phyloP scores from a whole-genome alignment of 306 rosid genomes.

The Hippophae gyantsensis region DNA sequence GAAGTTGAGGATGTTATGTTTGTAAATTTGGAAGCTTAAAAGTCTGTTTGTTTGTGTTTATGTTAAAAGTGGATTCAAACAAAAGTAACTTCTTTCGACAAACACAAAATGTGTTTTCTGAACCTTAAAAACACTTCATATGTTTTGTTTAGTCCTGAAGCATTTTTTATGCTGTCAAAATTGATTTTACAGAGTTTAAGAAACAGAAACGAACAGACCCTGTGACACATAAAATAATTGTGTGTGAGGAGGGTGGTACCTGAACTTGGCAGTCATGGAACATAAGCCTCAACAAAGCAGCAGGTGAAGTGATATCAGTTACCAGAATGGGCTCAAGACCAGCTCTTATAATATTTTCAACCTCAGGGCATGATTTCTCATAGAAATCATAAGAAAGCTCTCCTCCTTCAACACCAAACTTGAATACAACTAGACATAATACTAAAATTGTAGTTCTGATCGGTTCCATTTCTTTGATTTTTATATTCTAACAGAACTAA shows the following conservation, averaged over 20 bases:
- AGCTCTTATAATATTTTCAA: constrained; percentile 17
- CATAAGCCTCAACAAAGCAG: constrained; percentile 34
- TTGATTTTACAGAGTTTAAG: too few relatives aligned
- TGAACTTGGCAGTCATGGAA: constrained; percentile 37
- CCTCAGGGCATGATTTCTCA: constrained; percentile 24
- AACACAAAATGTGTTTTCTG: too few relatives aligned
- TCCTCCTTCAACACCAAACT: constrained; percentile 9
- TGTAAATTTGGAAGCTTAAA: too few relatives aligned
- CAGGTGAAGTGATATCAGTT: constrained; percentile 23
- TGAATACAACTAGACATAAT: constrained; percentile 4
- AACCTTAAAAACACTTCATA: too few relatives aligned
- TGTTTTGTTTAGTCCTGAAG: too few relatives aligned
- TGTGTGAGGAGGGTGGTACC: constrained; percentile 1
- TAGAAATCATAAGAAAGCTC: constrained; percentile 24
- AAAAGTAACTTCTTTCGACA: too few relatives aligned
- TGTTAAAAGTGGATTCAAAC: too few relatives aligned
- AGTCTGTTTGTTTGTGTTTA: too few relatives aligned
- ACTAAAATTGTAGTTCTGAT: neutral
- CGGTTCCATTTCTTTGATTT: constrained; percentile 8
- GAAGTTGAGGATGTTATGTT: too few relatives aligned
- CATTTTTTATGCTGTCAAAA: too few relatives aligned
- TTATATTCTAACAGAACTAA: neutral
- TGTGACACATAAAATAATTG: too few relatives aligned
- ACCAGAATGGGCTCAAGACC: constrained; percentile 14
- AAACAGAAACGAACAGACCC: too few relatives aligned